phyloP scores from a whole-genome alignment of 331 rosid genomes.

The Malus hybrid region DNA sequence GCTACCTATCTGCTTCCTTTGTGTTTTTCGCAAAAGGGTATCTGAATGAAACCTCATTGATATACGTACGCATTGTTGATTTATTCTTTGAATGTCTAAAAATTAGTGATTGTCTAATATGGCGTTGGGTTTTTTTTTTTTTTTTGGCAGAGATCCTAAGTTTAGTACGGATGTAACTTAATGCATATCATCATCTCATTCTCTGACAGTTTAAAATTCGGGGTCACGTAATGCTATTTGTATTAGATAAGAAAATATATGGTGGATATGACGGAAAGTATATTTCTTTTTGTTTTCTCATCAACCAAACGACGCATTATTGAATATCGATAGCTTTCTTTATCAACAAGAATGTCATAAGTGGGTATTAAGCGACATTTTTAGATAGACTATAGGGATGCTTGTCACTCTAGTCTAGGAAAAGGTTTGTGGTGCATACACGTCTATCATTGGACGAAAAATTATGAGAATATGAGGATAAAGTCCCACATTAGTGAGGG shows the following conservation, averaged over 20 bases:
- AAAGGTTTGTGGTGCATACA: not conserved
- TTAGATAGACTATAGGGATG: not conserved
- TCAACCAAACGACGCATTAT: not conserved
- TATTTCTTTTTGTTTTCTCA: not conserved
- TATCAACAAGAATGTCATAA: not conserved
- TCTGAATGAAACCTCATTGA: not conserved
- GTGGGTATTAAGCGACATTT: not conserved
- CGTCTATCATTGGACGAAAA: not conserved
- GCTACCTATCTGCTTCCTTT: not conserved
- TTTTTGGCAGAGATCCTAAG: not conserved
- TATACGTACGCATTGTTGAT: not conserved
- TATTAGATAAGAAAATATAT: too few species aligned
- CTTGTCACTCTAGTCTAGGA: not conserved
- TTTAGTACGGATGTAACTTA: not conserved
- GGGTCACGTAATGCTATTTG: too few species aligned
- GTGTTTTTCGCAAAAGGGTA: not conserved
- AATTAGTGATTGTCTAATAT: not conserved
- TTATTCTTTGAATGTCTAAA: not conserved
- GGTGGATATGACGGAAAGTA: not conserved
- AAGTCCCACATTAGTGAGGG: too few species aligned
- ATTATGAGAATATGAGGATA: too few species aligned
- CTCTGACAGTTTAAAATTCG: not conserved
- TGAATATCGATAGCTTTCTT: not conserved
- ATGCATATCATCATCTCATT: not conserved
- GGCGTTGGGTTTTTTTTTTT: too few species aligned